Evolutionary conservation across 768 basidiomycete species (phyloP).

Genomic region (Auriscalpium microsporum): DNA sequence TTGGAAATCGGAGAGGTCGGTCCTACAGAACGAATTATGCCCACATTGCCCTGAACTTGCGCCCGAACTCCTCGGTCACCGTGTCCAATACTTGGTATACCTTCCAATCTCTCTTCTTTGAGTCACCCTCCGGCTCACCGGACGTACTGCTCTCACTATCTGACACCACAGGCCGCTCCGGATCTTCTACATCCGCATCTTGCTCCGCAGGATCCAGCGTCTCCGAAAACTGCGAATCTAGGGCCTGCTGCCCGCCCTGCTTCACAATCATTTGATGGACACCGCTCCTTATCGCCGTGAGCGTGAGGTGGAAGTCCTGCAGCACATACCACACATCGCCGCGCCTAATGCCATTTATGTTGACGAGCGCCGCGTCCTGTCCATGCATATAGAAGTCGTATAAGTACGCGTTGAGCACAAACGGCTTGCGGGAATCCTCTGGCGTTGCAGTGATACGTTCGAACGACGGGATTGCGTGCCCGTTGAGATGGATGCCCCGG

Average conservation of each 20-base stretch:
- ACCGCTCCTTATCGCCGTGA: slow-evolving; percentile 40
- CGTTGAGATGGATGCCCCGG: slow-evolving; percentile 45
- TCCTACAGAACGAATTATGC: not conserved
- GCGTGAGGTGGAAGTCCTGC: slow-evolving; percentile 46
- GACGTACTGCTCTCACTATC: slow-evolving; percentile 11
- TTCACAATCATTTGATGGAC: slow-evolving; percentile 39
- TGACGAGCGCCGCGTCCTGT: slow-evolving; percentile 37
- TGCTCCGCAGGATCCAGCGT: slow-evolving; percentile 23
- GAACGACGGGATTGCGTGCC: slow-evolving; percentile 54
- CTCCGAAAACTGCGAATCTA: slow-evolving; percentile 17
- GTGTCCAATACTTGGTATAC: slow-evolving; percentile 43
- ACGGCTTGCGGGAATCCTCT: slow-evolving; percentile 17
- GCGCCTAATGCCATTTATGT: slow-evolving; percentile 48
- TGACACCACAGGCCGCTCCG: slow-evolving; percentile 14
- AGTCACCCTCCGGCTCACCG: slow-evolving; percentile 24
- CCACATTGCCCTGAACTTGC: slow-evolving; percentile 59
- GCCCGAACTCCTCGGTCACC: slow-evolving; percentile 41
- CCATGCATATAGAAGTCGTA: slow-evolving; percentile 66
- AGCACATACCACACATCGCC: slow-evolving; percentile 62
- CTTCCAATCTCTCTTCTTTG: slow-evolving; percentile 39
- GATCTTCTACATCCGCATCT: slow-evolving; percentile 15
- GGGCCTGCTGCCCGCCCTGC: slow-evolving; percentile 10
- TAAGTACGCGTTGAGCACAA: slow-evolving; percentile 53
- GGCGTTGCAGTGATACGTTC: slow-evolving; percentile 21
- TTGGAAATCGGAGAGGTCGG: no score